Evolutionary conservation across 495 filamentous ascomycete species (phyloP).

Genomic region (Eremomyces bilateralis): DNA sequence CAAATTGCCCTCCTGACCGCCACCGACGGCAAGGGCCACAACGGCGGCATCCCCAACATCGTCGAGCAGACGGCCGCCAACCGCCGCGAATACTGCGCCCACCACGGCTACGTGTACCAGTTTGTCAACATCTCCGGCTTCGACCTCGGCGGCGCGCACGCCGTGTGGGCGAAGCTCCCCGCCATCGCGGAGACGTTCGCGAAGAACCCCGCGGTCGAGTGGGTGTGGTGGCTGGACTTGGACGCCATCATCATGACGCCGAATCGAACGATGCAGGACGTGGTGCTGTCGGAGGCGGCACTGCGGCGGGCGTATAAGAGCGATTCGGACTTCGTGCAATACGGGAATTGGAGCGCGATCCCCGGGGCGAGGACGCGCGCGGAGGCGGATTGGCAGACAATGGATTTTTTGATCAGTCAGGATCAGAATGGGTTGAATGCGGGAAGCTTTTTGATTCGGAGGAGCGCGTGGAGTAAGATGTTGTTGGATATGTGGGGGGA

Average conservation of each 20-base stretch:
- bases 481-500: slow-evolving; percentile 20
- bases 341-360: too few species aligned
- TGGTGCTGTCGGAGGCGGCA: slow-evolving; percentile 14
- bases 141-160: slow-evolving; percentile 13
- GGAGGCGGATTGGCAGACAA: slow-evolving; percentile 10
- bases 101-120: slow-evolving; percentile 19
- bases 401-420: slow-evolving; percentile 18
- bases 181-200: slow-evolving; percentile 19
- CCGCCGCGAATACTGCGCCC: slow-evolving; percentile 16
- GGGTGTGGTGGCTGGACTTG: slow-evolving; percentile 21
- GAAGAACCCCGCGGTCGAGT: slow-evolving; percentile 17
- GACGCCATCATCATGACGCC: slow-evolving; percentile 22
- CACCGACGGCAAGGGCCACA: slow-evolving; percentile 20
- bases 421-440: slow-evolving; percentile 22
- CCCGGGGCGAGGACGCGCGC: slow-evolving; percentile 3
- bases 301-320: slow-evolving; percentile 9
- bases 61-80: slow-evolving; percentile 14
- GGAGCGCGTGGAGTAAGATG: slow-evolving; percentile 13
- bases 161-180: slow-evolving; percentile 19
- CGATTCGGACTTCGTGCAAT: background rate
- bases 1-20: slow-evolving; percentile 19
- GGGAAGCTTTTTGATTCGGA: slow-evolving; percentile 18
- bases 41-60: slow-evolving; percentile 18
- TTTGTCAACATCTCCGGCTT: slow-evolving; percentile 21
- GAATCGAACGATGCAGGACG: slow-evolving; percentile 6